These are phyloP conservation scores for Aegilops longissima DNA, from an alignment of 176 grass and related monocot species.

Conservation along the genomic window DNA sequence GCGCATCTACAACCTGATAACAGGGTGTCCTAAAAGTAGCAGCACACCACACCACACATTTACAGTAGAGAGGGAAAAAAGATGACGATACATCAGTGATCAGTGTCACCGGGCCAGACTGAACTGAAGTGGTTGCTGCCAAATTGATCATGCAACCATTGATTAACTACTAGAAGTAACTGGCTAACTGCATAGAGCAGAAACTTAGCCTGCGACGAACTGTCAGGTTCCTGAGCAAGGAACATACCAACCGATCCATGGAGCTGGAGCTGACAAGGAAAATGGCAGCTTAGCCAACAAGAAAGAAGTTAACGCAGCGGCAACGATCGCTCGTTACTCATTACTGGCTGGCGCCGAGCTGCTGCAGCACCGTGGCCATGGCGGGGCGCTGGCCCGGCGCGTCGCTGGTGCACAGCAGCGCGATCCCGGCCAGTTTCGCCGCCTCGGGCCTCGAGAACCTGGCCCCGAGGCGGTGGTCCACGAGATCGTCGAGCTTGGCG, in stretches of 20 bases:
- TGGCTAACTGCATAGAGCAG: neutral
- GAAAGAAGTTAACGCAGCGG: neutral
- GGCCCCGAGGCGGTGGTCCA: slow-evolving; percentile 60
- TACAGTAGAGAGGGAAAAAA: neutral
- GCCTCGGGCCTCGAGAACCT: slow-evolving; percentile 63
- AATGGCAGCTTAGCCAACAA: neutral
- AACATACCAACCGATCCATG: neutral
- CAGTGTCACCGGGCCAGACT: neutral
- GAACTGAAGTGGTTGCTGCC: neutral
- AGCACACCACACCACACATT: slow-evolving; percentile 3
- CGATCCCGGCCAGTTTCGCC: slow-evolving; percentile 64
- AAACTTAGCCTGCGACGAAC: slow-evolving; percentile 4
- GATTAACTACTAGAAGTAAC: neutral
- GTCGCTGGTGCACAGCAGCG: slow-evolving; percentile 74
- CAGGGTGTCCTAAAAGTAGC: neutral
- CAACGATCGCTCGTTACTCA: neutral
- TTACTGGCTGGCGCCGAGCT: slow-evolving; percentile 45
- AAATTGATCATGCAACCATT: neutral
- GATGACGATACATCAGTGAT: neutral
- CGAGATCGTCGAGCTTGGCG: slow-evolving; percentile 53
- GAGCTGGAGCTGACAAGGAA: neutral
- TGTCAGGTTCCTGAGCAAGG: neutral
- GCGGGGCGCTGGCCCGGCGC: slow-evolving; percentile 50
- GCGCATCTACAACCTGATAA: neutral
- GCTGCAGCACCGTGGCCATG: slow-evolving; percentile 66